A percentile compares a stretch with the other conserved stretches of the same genome.
phyloP scores from a whole-genome alignment of 768 basidiomycete genomes.

The Strobilomyces echinocephalus region DNA sequence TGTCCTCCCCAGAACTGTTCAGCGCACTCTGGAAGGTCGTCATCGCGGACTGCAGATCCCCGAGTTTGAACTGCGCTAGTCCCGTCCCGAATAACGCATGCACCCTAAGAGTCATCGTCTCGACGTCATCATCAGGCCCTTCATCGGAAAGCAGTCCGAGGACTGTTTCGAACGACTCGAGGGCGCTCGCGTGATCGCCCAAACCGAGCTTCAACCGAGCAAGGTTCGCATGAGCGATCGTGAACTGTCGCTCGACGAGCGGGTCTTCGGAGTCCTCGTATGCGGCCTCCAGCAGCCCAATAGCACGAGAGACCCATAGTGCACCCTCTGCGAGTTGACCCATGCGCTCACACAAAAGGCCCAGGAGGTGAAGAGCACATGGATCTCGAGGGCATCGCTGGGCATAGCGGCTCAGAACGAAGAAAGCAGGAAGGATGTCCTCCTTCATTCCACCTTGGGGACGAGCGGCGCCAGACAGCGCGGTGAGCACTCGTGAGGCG shows the following conservation, averaged over 20 bases:
- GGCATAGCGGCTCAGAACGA: slow-evolving; percentile 73
- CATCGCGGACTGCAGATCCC: slow-evolving; percentile 59
- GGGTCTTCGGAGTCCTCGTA: slow-evolving; percentile 88
- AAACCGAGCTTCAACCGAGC: slow-evolving; percentile 70
- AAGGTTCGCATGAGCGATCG: slow-evolving; percentile 75
- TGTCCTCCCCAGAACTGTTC: slow-evolving; percentile 46
- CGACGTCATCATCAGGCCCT: slow-evolving; percentile 28
- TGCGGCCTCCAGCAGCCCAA: slow-evolving; percentile 69
- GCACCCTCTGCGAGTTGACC: slow-evolving; percentile 63
- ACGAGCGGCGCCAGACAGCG: slow-evolving; percentile 24
- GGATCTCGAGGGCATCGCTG: slow-evolving; percentile 64
- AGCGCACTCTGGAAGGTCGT: slow-evolving; percentile 64
- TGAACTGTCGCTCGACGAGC: slow-evolving; percentile 71
- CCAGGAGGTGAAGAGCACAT: slow-evolving; percentile 76
- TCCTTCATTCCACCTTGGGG: slow-evolving; percentile 31
- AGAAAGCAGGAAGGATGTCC: slow-evolving; percentile 70
- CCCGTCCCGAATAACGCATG: slow-evolving; percentile 71
- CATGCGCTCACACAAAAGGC: slow-evolving; percentile 79
- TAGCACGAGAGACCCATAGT: slow-evolving; percentile 54
- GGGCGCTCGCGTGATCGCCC: slow-evolving; percentile 53
- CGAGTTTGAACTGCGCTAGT: slow-evolving; percentile 62
- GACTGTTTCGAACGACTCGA: slow-evolving; percentile 67
- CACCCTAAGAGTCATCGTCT: slow-evolving; percentile 43
- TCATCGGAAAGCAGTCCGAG: slow-evolving; percentile 63
- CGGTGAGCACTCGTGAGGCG: slow-evolving; percentile 54